Evolutionary conservation across 2,329 filamentous ascomycete genomes (phyloP), one percentile per base, ranked within the genome.

Genomic region (Alternaria sp.): DNA sequence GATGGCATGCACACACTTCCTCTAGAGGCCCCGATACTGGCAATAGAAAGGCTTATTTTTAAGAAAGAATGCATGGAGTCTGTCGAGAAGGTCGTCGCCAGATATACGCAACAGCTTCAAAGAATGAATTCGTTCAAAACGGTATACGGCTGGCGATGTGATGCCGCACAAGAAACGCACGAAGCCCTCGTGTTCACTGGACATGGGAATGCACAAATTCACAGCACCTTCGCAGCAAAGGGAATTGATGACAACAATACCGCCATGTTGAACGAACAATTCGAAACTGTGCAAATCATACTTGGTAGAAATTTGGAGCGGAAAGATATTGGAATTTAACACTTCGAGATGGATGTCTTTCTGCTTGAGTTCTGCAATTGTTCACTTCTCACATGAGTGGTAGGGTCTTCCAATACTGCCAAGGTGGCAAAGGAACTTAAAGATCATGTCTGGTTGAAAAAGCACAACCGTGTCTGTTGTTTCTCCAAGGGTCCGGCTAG

Each of bases 161-260:
- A 74, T 64, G 43, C 64, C 34, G 53, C 62, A 38, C 54, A 60
- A 41, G 69, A 58, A 57, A 69, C 54, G 44, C 63, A 67, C 25
- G 72, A 76, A 61, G 59, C 61, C 34, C 46, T 74, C 18, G 40
- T 72, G 20, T 67, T 77, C 49, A 70, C 63, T 20, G 70, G 69
- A n/a, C 71, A 68, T 66, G 49, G 53, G n/a, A 65, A 48, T 50
- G 38, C 58, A 34, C 56, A 70, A 56, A 55, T 60, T 22, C 61
- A 71, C 56, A 32, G 46, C 54, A 57, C 56, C 41, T 73, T 71
- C 30, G 36, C 50, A 20, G 61, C 48, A 28, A 58, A 62, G 40
- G 50, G 41, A 20, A 22, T 30, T 34, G 32, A 61, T 22, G 32
- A 60, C 43, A n/a, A 52, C 25, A 55, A 66, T 14, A 43, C 57